Base-by-base conservation (phyloP, 352 stramenopile species). In the Phytopythium ostracodes region DNA sequence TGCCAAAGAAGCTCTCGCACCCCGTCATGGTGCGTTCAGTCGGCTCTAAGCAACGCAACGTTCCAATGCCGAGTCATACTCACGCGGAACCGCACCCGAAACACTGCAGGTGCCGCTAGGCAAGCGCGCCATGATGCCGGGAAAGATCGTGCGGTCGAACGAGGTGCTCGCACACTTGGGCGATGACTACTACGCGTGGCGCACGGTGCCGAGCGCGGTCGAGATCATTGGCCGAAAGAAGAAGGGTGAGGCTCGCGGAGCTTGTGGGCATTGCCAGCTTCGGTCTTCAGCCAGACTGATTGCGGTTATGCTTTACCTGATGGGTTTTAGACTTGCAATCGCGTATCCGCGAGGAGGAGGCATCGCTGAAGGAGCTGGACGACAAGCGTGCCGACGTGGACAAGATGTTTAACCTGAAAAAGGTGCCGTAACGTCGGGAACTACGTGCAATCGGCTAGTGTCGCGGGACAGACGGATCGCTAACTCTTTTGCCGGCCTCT, bases 61-160 rank as follows among this genome's bases (percentile, higher is more conserved):
- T 17, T 20, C 14, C n/a, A 11, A 8, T 42, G 47, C 7, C 17
- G 9, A 49, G 18, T 27, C n/a, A 31, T 49, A 25, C 20, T 47
- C 42, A 47, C 9, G 20, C 4, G 17, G 20, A 22, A 20, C n/a
- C 14, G 14, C 33, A 38, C 7, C 33, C 33, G 42, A n/a, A 47
- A 14, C 42, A 20, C 42, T 25, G 18, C 38, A 85, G 77, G 71
- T 89, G 27, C 87, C 87, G 36, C 68, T 96, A 22, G 87, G 87
- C 27, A 93, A 93, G 68, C 81, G 85, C 35, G 83, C 84, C 2
- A 93, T 94, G 79, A 81, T 89, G 51, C 83, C 85, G 2, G 87
- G 87, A 47, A 91, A 86, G 59, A 90, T 96, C 44, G 73, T 93
- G 56, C 84, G 84, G 52, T 87, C 87, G 36, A 96, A 96, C 43